phyloP scores from a whole-genome alignment of 495 filamentous ascomycete genomes.

The Talaromyces proteolyticus region DNA sequence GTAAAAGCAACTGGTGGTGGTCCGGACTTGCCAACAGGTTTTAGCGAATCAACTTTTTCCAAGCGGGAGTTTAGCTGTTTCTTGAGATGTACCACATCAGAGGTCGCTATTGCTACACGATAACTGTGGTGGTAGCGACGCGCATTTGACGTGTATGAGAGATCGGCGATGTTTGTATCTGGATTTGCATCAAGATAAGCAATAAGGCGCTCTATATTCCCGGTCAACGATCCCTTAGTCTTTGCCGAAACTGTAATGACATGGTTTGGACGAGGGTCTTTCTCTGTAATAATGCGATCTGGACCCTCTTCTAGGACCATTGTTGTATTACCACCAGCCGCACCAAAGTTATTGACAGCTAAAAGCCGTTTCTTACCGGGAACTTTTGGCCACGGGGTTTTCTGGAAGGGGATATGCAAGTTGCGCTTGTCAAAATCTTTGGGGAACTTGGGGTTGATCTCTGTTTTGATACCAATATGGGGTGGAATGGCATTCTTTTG shows the following conservation, averaged over 20 bases:
- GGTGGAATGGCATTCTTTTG: conserved; percentile 27
- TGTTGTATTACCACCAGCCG: conserved; percentile 25
- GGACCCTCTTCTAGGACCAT: conserved; percentile 31
- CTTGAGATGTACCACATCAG: conserved; percentile 8
- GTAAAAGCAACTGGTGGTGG: conserved; percentile 44
- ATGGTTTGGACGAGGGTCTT: conserved; percentile 20
- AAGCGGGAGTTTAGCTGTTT: conserved; percentile 14
- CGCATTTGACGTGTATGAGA: conserved; percentile 35
- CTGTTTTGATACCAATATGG: conserved; percentile 36
- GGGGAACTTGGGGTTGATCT: conserved; percentile 27
- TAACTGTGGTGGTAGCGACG: conserved; percentile 26
- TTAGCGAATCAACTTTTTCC: conserved; percentile 7
- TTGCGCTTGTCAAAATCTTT: conserved; percentile 19
- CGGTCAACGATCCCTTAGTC: conserved; percentile 21
- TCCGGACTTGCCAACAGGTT: conserved; percentile 1
- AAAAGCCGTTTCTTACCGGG: conserved; percentile 15
- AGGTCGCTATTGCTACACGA: conserved; percentile 31
- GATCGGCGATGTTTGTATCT: conserved; percentile 18
- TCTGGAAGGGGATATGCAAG: conserved; percentile 25
- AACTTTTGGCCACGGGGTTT: conserved; percentile 12
- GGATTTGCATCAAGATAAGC: conserved; percentile 21
- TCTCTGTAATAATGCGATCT: background rate
- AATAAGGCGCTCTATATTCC: conserved; percentile 27
- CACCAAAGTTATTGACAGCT: conserved; percentile 26
- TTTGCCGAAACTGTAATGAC: conserved; percentile 29